Percentiles rank a stretch among this genome's conserved stretches.
Conservation (phyloP, 495 filamentous ascomycete species). For the Pyrenula massariospora region DNA sequence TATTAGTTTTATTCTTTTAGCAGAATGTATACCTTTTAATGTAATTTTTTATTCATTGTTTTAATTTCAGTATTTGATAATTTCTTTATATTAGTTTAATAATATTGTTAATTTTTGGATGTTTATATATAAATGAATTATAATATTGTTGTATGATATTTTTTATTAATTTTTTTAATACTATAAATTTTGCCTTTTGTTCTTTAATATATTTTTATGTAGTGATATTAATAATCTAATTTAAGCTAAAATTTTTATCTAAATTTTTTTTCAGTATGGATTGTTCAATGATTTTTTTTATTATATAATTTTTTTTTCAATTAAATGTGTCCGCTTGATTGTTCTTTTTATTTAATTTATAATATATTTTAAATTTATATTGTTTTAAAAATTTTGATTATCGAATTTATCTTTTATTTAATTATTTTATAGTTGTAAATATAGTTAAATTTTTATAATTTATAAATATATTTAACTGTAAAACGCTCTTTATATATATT, state of each 20-base stretch:
- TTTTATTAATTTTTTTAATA: slow-evolving; percentile 1
- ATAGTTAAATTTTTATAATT: slow-evolving; percentile 6
- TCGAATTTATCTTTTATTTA: slow-evolving; percentile 4
- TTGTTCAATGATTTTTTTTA: slow-evolving; percentile 1
- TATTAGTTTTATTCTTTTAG: neutral
- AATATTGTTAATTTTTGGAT: slow-evolving; percentile 2
- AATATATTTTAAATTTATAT: slow-evolving; percentile 6
- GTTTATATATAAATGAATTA: neutral
- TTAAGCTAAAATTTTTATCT: neutral
- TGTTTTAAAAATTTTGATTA: slow-evolving; percentile 5
- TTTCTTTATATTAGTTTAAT: slow-evolving; percentile 6
- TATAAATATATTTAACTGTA: slow-evolving; percentile 2
- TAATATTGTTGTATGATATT: slow-evolving; percentile 2
- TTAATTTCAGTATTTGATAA: slow-evolving; percentile 1
- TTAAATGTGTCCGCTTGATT: neutral
- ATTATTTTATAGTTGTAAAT: slow-evolving; percentile 5
- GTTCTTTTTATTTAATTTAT: slow-evolving; percentile 1
- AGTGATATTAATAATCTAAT: neutral
- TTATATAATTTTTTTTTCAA: slow-evolving; percentile 1
- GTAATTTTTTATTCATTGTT: slow-evolving; percentile 3
- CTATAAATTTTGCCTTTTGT: neutral
- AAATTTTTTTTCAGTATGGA: neutral
- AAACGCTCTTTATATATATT: slow-evolving; percentile 3
- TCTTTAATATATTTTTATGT: neutral
- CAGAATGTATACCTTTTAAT: neutral